Base-by-base conservation (phyloP, 2,329 filamentous ascomycete species). In the Calonectria pauciramosa region DNA sequence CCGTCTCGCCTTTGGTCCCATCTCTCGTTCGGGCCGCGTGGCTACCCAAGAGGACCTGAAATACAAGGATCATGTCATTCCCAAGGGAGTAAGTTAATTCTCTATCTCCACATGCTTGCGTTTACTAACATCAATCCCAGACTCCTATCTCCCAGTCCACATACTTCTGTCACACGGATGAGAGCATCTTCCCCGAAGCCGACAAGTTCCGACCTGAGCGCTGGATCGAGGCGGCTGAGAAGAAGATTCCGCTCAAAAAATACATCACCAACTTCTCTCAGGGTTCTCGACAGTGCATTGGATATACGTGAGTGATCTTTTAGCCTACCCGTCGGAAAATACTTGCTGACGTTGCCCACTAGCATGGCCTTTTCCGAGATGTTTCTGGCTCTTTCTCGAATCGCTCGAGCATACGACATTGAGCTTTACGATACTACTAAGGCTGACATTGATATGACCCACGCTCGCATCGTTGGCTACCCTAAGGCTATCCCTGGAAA, bases 81-180 rank as follows among this genome's bases (percentile, higher is more conserved):
- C 51, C 51, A 54, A 54, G 51, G 51, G 51, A 54, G 51, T 54
- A 54, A 54, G 51, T 54, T n/a, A 20, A 54, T 54, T 54, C 51
- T 54, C 16, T 30, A 54, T 54, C 51, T 32, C 51, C 51, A 54
- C n/a, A 54, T 32, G 16, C 11, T 32, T 54, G 51, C 51, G 9
- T 54, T 54, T 54, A 32, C 51, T 54, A 54, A 54, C 51, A 54
- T 20, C 28, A 54, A 54, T 54, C 28, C 26, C 51, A 54, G 51
- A 54, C 51, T 32, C 51, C 51, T 11, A 54, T 54, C 51, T 54
- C 51, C 51, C 51, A 54, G 51, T 54, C 51, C 28, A 54, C 51
- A 54, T 54, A 54, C 26, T 54, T 54, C 51, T 54, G 51, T 54
- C 51, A 54, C 51, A 54, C 51, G 5, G 51, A 54, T 54, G 51